A percentile compares a stretch with the other conserved stretches of the same genome.
Conservation (phyloP, 345 rosid species). For the Lenwebbia sp. region DNA sequence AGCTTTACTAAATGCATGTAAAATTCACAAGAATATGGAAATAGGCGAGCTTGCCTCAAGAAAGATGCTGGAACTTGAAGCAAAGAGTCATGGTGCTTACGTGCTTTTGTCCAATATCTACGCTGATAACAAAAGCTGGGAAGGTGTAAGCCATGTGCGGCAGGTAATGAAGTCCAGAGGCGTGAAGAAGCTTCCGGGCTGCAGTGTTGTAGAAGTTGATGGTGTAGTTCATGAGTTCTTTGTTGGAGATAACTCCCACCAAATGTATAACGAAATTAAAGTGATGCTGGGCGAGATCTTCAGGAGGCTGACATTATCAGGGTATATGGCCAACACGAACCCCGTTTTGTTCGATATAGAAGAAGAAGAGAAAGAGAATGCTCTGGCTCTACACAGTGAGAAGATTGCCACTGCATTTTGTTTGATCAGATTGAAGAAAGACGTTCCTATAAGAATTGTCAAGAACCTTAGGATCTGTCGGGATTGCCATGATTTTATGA, state of each 20-base stretch:
- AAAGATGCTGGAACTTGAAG: conserved; percentile 44
- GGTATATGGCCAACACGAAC: conserved; percentile 42
- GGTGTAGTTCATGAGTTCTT: conserved; percentile 55
- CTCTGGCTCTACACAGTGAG: conserved; percentile 57
- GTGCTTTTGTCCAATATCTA: conserved; percentile 58
- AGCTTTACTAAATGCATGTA: conserved; percentile 56
- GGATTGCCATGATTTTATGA: conserved; percentile 53
- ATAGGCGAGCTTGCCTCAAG: conserved; percentile 40
- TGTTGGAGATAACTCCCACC: conserved; percentile 46
- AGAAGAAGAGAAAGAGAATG: conserved; percentile 67
- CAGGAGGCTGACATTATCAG: conserved; percentile 43
- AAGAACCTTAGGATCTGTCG: conserved; percentile 81
- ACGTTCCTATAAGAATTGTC: conserved; percentile 43
- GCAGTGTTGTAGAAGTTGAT: conserved; percentile 46
- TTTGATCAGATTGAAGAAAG: conserved; percentile 42
- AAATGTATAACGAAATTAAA: conserved; percentile 32
- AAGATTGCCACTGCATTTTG: conserved; percentile 64
- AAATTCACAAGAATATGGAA: conserved; percentile 40
- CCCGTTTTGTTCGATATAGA: conserved; percentile 67
- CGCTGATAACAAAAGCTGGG: conserved; percentile 53
- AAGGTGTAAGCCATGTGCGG: conserved; percentile 27
- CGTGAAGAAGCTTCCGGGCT: conserved; percentile 48
- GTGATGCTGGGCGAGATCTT: conserved; percentile 30
- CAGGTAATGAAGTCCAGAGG: conserved; percentile 42
- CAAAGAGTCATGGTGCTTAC: conserved; percentile 37